A percentile compares a stretch with the other conserved stretches of the same genome.
These are phyloP conservation scores for Fusarium sp. DNA, from an alignment of 2,329 filamentous ascomycete species.

Conservation along the genomic window DNA sequence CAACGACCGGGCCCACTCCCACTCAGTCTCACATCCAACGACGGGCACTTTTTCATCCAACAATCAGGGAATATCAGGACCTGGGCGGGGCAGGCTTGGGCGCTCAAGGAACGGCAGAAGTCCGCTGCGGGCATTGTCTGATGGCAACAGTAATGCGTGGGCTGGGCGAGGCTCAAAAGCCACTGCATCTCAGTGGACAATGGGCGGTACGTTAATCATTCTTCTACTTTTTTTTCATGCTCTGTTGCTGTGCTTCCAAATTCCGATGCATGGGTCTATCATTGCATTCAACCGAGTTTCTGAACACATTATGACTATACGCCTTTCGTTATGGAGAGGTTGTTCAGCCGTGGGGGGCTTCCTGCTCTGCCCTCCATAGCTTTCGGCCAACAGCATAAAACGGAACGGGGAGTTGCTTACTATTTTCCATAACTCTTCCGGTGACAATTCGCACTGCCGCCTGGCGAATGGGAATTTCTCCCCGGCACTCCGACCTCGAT, in stretches of 20 bases:
- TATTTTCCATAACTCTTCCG: background rate
- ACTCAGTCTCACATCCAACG: slow-evolving; percentile 44
- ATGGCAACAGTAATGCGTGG: slow-evolving; percentile 67
- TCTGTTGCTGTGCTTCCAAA: background rate
- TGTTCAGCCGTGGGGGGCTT: background rate
- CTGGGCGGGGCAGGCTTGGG: slow-evolving; percentile 86
- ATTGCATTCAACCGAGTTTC: background rate
- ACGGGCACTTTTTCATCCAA: slow-evolving; percentile 62
- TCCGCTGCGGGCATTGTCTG: slow-evolving; percentile 67
- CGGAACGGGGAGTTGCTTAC: background rate
- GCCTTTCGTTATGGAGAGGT: background rate
- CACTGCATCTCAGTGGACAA: slow-evolving; percentile 56
- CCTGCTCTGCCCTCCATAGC: background rate
- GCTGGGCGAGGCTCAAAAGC: slow-evolving; percentile 57
- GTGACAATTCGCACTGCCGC: background rate
- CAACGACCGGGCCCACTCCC: slow-evolving; percentile 37
- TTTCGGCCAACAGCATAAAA: slow-evolving; percentile 2
- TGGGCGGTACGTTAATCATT: slow-evolving; percentile 54
- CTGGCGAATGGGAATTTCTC: background rate
- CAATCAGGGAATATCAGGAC: slow-evolving; percentile 76
- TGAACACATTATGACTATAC: background rate
- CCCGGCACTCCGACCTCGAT: background rate
- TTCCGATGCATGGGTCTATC: background rate
- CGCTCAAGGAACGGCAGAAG: slow-evolving; percentile 70
- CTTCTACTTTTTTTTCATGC: background rate